Conservation (phyloP, 2,329 filamentous ascomycete genomes). For the Herpotrichia juniperi region DNA sequence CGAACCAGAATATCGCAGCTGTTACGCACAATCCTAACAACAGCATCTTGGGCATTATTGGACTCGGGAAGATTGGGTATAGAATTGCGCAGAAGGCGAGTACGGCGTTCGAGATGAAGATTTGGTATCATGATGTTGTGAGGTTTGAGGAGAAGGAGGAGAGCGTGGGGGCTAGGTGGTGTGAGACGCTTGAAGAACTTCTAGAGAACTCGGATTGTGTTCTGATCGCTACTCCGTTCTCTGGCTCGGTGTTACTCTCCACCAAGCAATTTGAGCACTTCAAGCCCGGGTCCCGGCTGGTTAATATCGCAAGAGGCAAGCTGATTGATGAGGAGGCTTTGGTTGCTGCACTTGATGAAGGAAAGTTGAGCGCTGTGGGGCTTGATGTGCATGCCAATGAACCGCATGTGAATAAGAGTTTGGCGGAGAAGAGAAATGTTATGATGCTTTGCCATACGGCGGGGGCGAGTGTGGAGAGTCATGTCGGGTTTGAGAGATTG, state of each 20-base stretch:
- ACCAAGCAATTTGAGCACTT: conserved; percentile 56
- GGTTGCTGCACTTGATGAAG: conserved; percentile 62
- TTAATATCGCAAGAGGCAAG: conserved; percentile 70
- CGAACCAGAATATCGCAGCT: conserved; percentile 65
- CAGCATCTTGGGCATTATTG: conserved; percentile 69
- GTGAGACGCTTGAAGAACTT: conserved; percentile 59
- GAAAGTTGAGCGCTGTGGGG: conserved; percentile 59
- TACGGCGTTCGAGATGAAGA: conserved; percentile 68
- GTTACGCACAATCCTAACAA: conserved; percentile 68
- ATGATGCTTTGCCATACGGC: conserved; percentile 72
- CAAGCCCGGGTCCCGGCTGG: conserved; percentile 62
- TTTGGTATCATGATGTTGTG: conserved; percentile 67
- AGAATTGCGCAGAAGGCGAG: conserved; percentile 63
- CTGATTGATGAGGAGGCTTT: conserved; percentile 71
- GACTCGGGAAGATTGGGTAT: conserved; percentile 64
- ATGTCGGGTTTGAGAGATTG: conserved; percentile 69
- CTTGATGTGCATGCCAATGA: conserved; percentile 70
- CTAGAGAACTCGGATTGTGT: conserved; percentile 63
- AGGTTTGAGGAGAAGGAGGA: conserved; percentile 56
- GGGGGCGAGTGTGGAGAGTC: conserved; percentile 69
- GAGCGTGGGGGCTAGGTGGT: conserved; percentile 60
- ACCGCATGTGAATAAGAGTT: conserved; percentile 58
- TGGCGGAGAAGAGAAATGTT: conserved; percentile 55
- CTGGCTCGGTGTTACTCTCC: conserved; percentile 57
- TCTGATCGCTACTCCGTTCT: conserved; percentile 66